These are phyloP conservation scores for Hyphopichia fennica DNA, from an alignment of 1,139 yeast genomes.

Conservation along the genomic window DNA sequence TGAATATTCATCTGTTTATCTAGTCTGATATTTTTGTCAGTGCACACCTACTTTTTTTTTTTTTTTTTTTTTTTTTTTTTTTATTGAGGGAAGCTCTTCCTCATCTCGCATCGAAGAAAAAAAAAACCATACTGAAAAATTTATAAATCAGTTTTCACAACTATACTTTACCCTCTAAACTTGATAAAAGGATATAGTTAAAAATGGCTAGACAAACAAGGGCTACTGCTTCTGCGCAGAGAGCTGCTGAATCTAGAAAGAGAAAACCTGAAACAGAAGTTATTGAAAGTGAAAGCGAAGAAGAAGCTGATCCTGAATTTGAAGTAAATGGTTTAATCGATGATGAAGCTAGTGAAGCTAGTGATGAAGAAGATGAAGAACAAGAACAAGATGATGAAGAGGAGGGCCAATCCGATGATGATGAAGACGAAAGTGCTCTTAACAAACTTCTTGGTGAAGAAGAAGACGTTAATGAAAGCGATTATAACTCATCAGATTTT, in stretches of 20 bases:
- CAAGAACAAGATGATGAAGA: constrained; percentile 33
- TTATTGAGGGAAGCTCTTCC: not conserved
- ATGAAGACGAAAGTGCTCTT: constrained; percentile 50
- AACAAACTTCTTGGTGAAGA: constrained; percentile 57
- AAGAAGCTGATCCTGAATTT: constrained; percentile 25
- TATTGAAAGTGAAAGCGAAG: constrained; percentile 16
- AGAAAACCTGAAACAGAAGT: constrained; percentile 15
- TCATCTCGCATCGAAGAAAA: not conserved
- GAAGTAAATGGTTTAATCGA: constrained; percentile 30
- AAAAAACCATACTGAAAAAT: not conserved
- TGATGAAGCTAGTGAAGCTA: constrained; percentile 23
- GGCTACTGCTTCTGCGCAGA: not conserved
- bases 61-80: not conserved
- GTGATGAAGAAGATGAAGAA: constrained; percentile 20
- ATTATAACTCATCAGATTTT: constrained; percentile 40
- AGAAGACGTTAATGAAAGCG: constrained; percentile 30
- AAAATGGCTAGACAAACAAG: constrained; percentile 12
- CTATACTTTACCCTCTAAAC: not conserved
- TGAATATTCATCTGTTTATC: not conserved
- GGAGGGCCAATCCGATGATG: constrained; percentile 24
- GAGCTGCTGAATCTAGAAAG: constrained; percentile 9
- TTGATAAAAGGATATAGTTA: not conserved
- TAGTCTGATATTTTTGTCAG: not conserved
- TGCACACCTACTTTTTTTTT: not conserved
- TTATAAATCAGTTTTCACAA: not conserved